Evolutionary conservation across 2,329 filamentous ascomycete genomes (phyloP).

Genomic region (Chaetothyriales sp.): DNA sequence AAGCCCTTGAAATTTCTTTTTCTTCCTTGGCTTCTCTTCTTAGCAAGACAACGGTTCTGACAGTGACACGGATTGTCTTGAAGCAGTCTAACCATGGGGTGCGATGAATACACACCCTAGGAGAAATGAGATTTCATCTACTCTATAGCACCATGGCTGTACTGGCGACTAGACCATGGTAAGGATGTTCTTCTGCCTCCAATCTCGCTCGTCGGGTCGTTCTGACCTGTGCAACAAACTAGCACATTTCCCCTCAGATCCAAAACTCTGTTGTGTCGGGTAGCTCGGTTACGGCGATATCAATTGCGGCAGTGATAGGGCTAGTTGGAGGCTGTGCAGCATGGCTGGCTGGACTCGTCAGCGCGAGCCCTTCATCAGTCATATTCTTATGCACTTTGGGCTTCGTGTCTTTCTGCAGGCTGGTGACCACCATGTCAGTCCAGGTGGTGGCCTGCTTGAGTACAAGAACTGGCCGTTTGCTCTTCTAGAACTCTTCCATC

Average conservation of each 20-base stretch:
- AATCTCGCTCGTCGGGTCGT: not conserved
- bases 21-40: too few relatives aligned
- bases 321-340: not conserved
- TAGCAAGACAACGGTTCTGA: too few relatives aligned
- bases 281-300: not conserved
- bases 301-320: not conserved
- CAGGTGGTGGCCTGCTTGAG: not conserved
- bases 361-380: not conserved
- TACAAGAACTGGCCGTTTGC: not conserved
- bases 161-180: not conserved
- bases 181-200: not conserved
- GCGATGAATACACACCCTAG: not conserved
- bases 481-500: slow-evolving; percentile 16
- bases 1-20: not conserved
- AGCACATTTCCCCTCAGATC: not conserved
- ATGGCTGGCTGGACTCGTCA: not conserved
- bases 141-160: not conserved
- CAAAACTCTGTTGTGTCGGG: not conserved
- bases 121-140: not conserved
- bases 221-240: not conserved
- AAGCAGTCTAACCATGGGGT: not conserved
- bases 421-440: not conserved
- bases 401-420: not conserved
- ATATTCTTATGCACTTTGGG: not conserved
- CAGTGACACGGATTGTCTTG: too few relatives aligned